Evolutionary conservation across 192 early-diverging fungal species (phyloP).

Genomic region (Funneliformis geosporum): DNA sequence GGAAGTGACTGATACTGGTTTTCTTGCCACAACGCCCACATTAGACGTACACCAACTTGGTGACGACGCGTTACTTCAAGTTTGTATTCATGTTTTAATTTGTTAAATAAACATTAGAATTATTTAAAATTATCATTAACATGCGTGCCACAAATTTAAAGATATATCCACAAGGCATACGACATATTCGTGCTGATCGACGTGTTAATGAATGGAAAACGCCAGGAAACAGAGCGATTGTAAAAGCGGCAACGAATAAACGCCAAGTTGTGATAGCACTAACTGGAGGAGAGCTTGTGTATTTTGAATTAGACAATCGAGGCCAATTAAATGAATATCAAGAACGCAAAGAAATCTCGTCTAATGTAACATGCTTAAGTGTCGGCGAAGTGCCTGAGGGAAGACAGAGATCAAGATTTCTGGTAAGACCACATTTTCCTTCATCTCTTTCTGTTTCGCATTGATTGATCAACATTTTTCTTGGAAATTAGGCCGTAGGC

Average conservation of each 20-base stretch:
- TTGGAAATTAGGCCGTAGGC: conserved; percentile 67
- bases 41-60: conserved; percentile 82
- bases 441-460: not conserved
- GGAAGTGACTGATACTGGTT: conserved; percentile 90
- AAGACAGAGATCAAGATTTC: conserved; percentile 70
- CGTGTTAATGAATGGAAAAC: conserved; percentile 94
- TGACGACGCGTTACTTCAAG: conserved; percentile 86
- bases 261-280: conserved; percentile 84
- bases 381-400: conserved; percentile 80
- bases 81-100: conserved; percentile 32
- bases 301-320: conserved; percentile 88
- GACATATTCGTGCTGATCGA: conserved; percentile 84
- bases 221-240: conserved; percentile 71
- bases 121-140: not conserved
- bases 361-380: conserved; percentile 72
- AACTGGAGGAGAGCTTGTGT: conserved; percentile 81
- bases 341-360: conserved; percentile 70
- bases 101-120: not conserved
- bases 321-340: conserved; percentile 87
- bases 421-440: conserved; percentile 34
- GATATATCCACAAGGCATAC: conserved; percentile 82
- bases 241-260: conserved; percentile 77
- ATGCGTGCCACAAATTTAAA: not conserved
- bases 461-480: not conserved
- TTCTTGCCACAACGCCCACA: conserved; percentile 81